Evolutionary conservation across 2,329 filamentous ascomycete species (phyloP).

Genomic region (Phialophora chinensis): DNA sequence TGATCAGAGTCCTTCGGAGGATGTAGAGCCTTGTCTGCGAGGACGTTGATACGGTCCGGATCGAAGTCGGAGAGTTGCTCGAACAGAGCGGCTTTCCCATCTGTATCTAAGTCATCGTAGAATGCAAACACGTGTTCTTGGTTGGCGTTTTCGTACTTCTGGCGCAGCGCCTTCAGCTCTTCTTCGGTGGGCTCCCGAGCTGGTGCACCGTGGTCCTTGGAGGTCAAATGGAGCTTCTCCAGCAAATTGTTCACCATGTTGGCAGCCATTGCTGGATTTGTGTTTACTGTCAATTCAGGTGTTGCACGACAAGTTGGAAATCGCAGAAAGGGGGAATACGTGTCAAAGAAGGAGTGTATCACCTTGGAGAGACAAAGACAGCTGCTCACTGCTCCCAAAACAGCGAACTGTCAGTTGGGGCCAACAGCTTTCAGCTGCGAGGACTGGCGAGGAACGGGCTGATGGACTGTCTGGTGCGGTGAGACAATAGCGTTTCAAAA

Average conservation of each 20-base stretch:
- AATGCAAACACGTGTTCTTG: constrained; percentile 87
- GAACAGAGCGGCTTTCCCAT: constrained; percentile 79
- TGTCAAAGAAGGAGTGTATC: constrained; percentile 10
- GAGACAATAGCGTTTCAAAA: constrained; percentile 26
- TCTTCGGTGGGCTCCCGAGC: constrained; percentile 64
- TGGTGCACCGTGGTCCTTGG: constrained; percentile 44
- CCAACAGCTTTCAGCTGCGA: constrained; percentile 14
- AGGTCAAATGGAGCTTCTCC: constrained; percentile 53
- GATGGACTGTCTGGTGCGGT: constrained; percentile 26
- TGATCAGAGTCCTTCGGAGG: constrained; percentile 66
- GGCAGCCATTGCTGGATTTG: constrained; percentile 48
- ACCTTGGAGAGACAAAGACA: constrained; percentile 16
- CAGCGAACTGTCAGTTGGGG: background rate
- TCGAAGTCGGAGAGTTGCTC: constrained; percentile 82
- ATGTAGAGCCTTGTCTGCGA: constrained; percentile 81
- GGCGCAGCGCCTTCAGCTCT: constrained; percentile 69
- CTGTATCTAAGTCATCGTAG: constrained; percentile 76
- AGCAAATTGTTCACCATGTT: constrained; percentile 56
- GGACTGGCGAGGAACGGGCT: constrained; percentile 6
- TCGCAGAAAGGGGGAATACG: background rate
- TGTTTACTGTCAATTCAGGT: constrained; percentile 10
- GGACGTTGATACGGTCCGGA: constrained; percentile 83
- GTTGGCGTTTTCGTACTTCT: constrained; percentile 74
- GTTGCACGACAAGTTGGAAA: constrained; percentile 4
- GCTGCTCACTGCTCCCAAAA: constrained; percentile 3